Evolutionary conservation across 139 green algal genomes (phyloP).

Genomic region (Spirogloea muscicola): DNA sequence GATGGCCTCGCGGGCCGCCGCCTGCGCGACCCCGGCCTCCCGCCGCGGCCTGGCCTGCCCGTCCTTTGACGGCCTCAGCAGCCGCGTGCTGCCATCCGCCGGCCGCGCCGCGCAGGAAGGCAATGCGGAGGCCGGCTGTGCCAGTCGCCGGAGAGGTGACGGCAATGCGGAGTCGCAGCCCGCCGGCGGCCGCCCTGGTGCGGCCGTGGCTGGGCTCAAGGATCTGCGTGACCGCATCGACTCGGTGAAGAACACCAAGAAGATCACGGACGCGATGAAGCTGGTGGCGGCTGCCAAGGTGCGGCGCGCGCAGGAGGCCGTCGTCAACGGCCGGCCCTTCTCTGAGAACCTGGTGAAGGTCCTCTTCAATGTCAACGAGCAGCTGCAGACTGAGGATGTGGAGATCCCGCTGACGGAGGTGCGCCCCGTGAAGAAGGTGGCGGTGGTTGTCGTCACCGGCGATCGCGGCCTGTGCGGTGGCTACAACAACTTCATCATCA

Average conservation of each 20-base stretch:
- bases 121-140: too few species aligned
- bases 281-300: constrained; percentile 61
- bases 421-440: constrained; percentile 89
- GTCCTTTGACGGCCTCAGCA: constrained; percentile 35
- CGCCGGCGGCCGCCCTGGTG: too few species aligned
- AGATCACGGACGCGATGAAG: constrained; percentile 92
- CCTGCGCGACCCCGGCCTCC: background rate
- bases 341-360: constrained; percentile 99
- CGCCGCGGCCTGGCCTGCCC: background rate
- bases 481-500: constrained; percentile 97
- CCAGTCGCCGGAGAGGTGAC: too few species aligned
- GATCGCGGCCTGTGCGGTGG: constrained; percentile 97
- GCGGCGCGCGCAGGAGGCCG: constrained; percentile 88
- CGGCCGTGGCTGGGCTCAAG: constrained; percentile 63
- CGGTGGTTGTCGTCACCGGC: constrained; percentile 84
- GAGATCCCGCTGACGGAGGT: constrained; percentile 89
- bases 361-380: constrained; percentile 95
- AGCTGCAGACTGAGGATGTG: constrained; percentile 91
- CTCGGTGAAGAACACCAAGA: constrained; percentile 97
- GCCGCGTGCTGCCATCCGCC: constrained; percentile 7
- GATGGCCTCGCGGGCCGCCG: too few species aligned
- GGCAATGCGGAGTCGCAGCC: too few species aligned
- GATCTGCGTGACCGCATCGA: constrained; percentile 89
- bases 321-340: constrained; percentile 94
- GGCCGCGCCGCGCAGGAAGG: too few species aligned